Evolutionary conservation across 257 asterid genomes (phyloP), one percentile per base, ranked within the genome.

Genomic region (Scutellaria barbata): DNA sequence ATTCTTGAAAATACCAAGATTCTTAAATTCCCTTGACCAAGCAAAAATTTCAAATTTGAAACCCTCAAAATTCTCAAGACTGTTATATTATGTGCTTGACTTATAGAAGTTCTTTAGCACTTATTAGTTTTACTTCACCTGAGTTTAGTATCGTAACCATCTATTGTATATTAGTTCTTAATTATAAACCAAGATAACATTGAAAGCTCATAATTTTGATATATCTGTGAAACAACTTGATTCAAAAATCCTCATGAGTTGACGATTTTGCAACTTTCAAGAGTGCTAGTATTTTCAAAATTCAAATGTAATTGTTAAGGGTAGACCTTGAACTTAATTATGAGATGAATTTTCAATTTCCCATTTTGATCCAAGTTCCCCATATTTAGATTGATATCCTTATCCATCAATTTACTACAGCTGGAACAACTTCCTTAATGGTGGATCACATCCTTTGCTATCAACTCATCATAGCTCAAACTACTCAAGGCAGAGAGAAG

Each of bases 111-210:
- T 47, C 5, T 1, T 39, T 30, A 30, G 68, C 10, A 63, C 22
- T 20, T 13, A 18, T 20, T 11, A 22, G 40, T 30, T 30, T 30
- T 30, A 30, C 5, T 2, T 30, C 5, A 30, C 35, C 35, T 30
- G 35, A 30, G 35, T 30, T 30, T 4, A 30, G 5, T 30, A 30
- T 30, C 35, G 5, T 4, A 60, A 63, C 17, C 35, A 42, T 61
- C 37, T 41, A 11, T n/a, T 16, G 35, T 55, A 18, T 10, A 5
- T 40, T n/a, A 41, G 54, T 69, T 54, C 55, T 42, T 17, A 35
- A 37, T 52, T 41, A 68, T 68, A 25, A 52, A 53, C 63, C 25
- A 55, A 22, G 30, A 58, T 25, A 57, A 33, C 17, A 33, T 33
- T 13, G 17, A 61, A 60, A 59, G 14, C 8, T 18, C 70, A 50